Percentiles rank a stretch among this genome's conserved stretches.
Evolutionary conservation across 805 yeast species (phyloP).

Genomic region (Kazachstania kunashirensis): DNA sequence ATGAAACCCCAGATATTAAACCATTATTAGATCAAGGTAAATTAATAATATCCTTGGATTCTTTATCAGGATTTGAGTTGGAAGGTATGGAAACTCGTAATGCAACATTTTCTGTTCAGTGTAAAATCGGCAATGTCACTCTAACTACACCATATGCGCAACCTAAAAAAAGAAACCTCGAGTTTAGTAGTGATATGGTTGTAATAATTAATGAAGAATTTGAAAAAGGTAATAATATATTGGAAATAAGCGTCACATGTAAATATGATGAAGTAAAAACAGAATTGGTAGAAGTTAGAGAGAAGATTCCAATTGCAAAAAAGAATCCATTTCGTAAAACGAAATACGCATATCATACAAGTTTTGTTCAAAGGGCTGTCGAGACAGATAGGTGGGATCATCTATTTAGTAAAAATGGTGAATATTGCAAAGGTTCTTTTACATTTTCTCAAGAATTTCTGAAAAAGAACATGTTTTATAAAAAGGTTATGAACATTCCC

Average conservation of each 20-base stretch:
- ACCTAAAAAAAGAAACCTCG: conserved; percentile 20
- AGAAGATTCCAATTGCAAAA: conserved; percentile 40
- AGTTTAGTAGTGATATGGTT: conserved; percentile 57
- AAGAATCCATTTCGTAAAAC: conserved; percentile 26
- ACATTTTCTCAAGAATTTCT: conserved; percentile 24
- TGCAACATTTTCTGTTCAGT: conserved; percentile 41
- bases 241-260: conserved; percentile 64
- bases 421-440: conserved; percentile 72
- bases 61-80: conserved; percentile 36
- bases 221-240: conserved; percentile 33
- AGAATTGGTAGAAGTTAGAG: conserved; percentile 49
- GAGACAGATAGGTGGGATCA: conserved; percentile 48
- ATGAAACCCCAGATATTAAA: no score
- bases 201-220: conserved; percentile 36
- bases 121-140: conserved; percentile 40
- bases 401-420: conserved; percentile 71
- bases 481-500: conserved; percentile 5
- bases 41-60: conserved; percentile 41
- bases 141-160: conserved; percentile 8
- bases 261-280: conserved; percentile 38
- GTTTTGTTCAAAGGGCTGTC: conserved; percentile 41
- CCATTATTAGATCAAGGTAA: conserved; percentile 33
- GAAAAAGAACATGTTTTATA: conserved; percentile 9
- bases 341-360: conserved; percentile 32
- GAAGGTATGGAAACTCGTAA: conserved; percentile 39